Percentiles rank a stretch among this genome's conserved stretches.
Evolutionary conservation across 768 basidiomycete species (phyloP).

Genomic region (Macrocybe gigantea): DNA sequence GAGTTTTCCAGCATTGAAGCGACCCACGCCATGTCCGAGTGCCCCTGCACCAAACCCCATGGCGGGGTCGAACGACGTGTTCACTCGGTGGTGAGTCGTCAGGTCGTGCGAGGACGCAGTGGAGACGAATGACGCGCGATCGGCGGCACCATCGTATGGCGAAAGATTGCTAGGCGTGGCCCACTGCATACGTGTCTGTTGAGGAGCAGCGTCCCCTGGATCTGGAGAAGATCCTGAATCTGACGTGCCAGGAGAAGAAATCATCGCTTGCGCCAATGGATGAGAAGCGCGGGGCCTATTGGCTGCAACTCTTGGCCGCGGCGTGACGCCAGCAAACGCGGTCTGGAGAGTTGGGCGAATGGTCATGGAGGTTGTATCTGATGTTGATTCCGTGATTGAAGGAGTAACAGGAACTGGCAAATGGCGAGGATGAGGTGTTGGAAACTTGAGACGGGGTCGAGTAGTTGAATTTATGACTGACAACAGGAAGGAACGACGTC

Average conservation of each 20-base stretch:
- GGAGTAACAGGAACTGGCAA: constrained; percentile 26
- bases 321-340: constrained; percentile 62
- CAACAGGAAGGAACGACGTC: constrained; percentile 77
- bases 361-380: constrained; percentile 26
- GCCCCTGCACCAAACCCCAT: constrained; percentile 66
- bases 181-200: constrained; percentile 8
- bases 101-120: constrained; percentile 87
- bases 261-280: constrained; percentile 54
- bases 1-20: constrained; percentile 81
- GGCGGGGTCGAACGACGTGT: constrained; percentile 84
- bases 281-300: constrained; percentile 44
- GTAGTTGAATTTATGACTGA: constrained; percentile 80
- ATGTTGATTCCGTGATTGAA: constrained; percentile 27
- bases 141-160: constrained; percentile 43
- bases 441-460: constrained; percentile 62
- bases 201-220: constrained; percentile 13
- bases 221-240: constrained; percentile 27
- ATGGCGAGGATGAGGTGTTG: constrained; percentile 54
- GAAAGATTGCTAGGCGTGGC: constrained; percentile 20
- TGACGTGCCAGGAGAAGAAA: constrained; percentile 32
- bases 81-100: constrained; percentile 71
- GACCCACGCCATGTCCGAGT: constrained; percentile 59
- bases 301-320: constrained; percentile 39
- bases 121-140: constrained; percentile 68
- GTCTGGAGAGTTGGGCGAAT: constrained; percentile 31